Evolutionary conservation across 148 eudicot genomes (phyloP), one percentile per base, ranked within the genome.

Genomic region (Chenopodium quinoa): DNA sequence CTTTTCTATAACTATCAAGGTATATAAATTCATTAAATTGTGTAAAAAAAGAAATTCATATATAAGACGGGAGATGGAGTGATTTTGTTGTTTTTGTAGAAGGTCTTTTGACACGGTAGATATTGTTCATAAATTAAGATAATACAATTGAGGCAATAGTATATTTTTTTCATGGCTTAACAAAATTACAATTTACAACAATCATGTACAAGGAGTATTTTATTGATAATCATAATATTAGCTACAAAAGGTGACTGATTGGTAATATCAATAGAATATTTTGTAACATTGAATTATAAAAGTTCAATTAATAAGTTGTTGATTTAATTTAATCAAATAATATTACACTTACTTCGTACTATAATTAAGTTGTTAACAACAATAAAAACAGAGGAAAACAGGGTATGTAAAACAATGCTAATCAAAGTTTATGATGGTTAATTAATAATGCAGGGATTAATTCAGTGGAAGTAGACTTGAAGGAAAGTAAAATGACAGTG

Each of bases 401-500:
- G 4, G 67, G 58, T 40, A 40, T 6, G 64, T 1, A 60, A n/a
- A 63, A 60, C 69, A 3, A 17, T 56, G 62, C 22, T 56, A 56
- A 14, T 17, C 1, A 56, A 56, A 54, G 32, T 12, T 62, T 62
- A 4, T 4, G 25, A 9, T 37, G 9, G 1, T 56, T 46, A 7
- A n/a, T 14, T 46, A 44, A 52, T 46, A 44, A 52, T 90, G 76
- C 82, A 93, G 97, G 97, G n/a, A 79, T 93, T 34, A 86, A 90
- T 44, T 90, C 93, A 17, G 68, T 93, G 46, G 79, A 89, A n/a
- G 83, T 89, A 80, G 88, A 93, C 85, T 71, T 87, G 89, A 93
- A 89, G 71, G 93, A 84, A 20, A 81, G 87, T 81, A 93, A 91
- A 77, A 37, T 93, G 68, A 93, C 94, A 16, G 89, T 93, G 3